Evolutionary conservation across 495 filamentous ascomycete species (phyloP), one percentile per base, ranked within the genome.

Genomic region (Hypoxylon fragiforme): DNA sequence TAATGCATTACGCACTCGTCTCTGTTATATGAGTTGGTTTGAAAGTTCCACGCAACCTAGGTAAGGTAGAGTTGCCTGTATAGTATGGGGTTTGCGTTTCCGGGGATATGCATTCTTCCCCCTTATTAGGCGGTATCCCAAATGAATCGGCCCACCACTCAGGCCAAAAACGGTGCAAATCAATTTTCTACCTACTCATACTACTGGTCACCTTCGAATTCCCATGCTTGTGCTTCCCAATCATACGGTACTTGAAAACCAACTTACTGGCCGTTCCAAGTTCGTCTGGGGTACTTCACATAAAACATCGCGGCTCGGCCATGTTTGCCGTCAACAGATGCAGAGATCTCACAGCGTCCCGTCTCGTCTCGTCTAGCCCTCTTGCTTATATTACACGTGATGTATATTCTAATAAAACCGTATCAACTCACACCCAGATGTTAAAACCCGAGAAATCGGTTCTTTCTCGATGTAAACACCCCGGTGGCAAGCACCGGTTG

Each of bases 71-170:
- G 16, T 56, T 57, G 49, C 48, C 47, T 58, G 46, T 50, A 43
- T 58, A 16, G 53, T 53, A 58, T 50, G 31, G 34, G 43, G 34
- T 26, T 31, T 46, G 58, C 34, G 47, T 57, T 54, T 63, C 60
- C 60, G 54, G 60, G 60, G 49, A 46, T 58, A 47, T 58, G 54
- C 60, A 58, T 54, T 58, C 46, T 63, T 49, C 54, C 60, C 41
- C 44, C 60, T 63, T 63, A 63, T 63, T 57, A 58, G 54, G 53
- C 60, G 60, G 41, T 54, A 63, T 63, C 60, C 43, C 50, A 63
- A 63, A 63, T 63, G 53, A 58, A 63, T 57, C 60, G 54, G 47
- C 49, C 60, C 60, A 63, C 60, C 46, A 32, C 44, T 50, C 35
- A 50, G 44, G 40, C 44, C 60, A 42, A 50, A 58, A 58, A 50